A percentile compares a stretch with the other conserved stretches of the same genome.
phyloP scores from a whole-genome alignment of 306 rosid species.

The Purshia tridentata region DNA sequence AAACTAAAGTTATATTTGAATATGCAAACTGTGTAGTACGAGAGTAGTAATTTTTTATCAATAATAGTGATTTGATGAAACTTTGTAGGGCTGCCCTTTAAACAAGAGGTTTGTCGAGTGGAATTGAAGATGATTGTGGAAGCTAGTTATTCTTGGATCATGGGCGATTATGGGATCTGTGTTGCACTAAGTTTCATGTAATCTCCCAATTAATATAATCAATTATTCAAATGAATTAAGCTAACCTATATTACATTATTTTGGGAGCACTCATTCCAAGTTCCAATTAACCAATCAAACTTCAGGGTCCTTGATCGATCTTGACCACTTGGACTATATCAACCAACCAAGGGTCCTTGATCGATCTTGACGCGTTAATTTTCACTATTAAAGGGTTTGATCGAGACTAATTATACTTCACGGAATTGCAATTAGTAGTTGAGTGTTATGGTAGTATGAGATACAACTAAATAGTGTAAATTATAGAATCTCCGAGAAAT shows the following conservation, averaged over 20 bases:
- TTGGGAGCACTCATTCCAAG: no score
- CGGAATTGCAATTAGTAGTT: background rate
- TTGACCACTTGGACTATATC: background rate
- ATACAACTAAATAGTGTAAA: no score
- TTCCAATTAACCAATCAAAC: no score
- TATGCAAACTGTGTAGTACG: no score
- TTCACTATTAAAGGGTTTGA: background rate
- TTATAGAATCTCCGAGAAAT: no score
- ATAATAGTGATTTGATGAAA: background rate
- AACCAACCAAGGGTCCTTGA: background rate
- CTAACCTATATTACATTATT: background rate
- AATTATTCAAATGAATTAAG: no score
- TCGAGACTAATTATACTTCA: background rate
- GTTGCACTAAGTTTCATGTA: slow-evolving; percentile 39
- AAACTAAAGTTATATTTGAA: no score
- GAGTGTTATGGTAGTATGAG: background rate
- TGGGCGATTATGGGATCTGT: slow-evolving; percentile 50
- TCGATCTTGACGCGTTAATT: background rate
- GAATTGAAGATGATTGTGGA: slow-evolving; percentile 26
- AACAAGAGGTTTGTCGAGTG: slow-evolving; percentile 12
- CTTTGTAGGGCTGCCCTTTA: background rate
- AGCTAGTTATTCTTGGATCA: slow-evolving; percentile 48
- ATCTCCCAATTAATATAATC: background rate
- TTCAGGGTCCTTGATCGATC: background rate
- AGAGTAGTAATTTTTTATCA: background rate